These are phyloP conservation scores for Pseudogymnoascus sp. DNA, from an alignment of 2,329 filamentous ascomycete species.

Conservation along the genomic window DNA sequence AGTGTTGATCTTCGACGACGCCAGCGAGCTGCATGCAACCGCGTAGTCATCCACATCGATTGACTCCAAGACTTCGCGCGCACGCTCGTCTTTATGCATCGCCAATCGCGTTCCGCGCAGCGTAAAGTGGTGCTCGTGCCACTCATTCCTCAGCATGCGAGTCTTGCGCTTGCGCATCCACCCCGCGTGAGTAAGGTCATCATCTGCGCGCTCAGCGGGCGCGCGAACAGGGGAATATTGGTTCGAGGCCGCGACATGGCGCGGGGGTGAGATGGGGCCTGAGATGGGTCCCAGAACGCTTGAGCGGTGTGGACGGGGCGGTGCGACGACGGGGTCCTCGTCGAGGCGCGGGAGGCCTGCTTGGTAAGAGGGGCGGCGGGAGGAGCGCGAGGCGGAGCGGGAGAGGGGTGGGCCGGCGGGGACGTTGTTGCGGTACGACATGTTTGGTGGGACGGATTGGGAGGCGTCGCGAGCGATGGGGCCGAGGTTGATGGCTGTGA, in stretches of 20 bases:
- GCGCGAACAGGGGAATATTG: constrained; percentile 39
- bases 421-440: constrained; percentile 60
- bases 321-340: constrained; percentile 43
- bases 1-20: constrained; percentile 74
- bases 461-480: constrained; percentile 71
- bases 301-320: constrained; percentile 19
- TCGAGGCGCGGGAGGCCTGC: constrained; percentile 53
- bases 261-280: constrained; percentile 6
- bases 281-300: too few relatives aligned
- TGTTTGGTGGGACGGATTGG: constrained; percentile 88
- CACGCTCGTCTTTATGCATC: constrained; percentile 61
- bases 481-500: constrained; percentile 63
- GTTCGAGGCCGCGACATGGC: constrained; percentile 30
- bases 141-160: constrained; percentile 81
- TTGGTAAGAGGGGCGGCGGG: constrained; percentile 33
- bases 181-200: constrained; percentile 64
- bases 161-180: constrained; percentile 94
- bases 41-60: constrained; percentile 86
- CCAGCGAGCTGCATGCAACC: constrained; percentile 71
- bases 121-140: constrained; percentile 86
- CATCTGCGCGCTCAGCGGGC: constrained; percentile 32
- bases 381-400: constrained; percentile 30
- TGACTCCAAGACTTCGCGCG: constrained; percentile 55
- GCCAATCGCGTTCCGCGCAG: constrained; percentile 67
- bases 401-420: constrained; percentile 14